Percentiles rank a stretch among this genome's conserved stretches.
Evolutionary conservation across 106 monocot species (phyloP).

Genomic region (Narthecium ossifragum): DNA sequence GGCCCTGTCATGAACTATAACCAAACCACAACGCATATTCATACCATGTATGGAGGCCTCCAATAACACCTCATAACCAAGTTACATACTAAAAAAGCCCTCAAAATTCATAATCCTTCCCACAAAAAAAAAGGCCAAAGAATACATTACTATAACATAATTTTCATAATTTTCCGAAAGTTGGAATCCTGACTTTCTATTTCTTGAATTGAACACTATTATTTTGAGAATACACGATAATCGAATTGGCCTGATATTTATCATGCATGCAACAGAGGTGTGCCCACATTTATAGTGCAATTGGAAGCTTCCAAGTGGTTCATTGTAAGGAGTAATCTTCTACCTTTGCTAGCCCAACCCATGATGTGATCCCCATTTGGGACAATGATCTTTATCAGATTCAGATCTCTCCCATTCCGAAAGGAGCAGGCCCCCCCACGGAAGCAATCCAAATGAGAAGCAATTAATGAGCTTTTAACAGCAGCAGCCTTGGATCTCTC

Average conservation of each 20-base stretch:
- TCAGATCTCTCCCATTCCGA: not conserved
- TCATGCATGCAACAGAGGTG: not conserved
- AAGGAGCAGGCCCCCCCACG: not conserved
- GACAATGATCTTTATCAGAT: not conserved
- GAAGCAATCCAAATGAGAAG: too few relatives aligned
- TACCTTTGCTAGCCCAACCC: not conserved
- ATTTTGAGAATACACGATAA: too few relatives aligned
- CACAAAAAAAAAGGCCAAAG: not conserved
- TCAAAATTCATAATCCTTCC: too few relatives aligned
- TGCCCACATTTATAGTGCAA: too few relatives aligned
- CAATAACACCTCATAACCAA: too few relatives aligned
- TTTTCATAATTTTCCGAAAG: not conserved
- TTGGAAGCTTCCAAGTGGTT: not conserved
- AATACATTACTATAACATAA: not conserved
- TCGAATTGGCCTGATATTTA: too few relatives aligned
- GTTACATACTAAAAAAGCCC: too few relatives aligned
- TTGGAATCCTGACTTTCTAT: not conserved
- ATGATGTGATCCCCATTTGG: not conserved
- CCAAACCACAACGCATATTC: too few relatives aligned
- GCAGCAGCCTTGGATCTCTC: too few relatives aligned
- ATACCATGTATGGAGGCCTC: too few relatives aligned
- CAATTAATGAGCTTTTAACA: too few relatives aligned
- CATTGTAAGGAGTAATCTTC: not conserved
- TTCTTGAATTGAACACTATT: not conserved
- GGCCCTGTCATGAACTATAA: too few relatives aligned